phyloP scores from a whole-genome alignment of 495 filamentous ascomycete species.

The Venustampulla echinocandica region DNA sequence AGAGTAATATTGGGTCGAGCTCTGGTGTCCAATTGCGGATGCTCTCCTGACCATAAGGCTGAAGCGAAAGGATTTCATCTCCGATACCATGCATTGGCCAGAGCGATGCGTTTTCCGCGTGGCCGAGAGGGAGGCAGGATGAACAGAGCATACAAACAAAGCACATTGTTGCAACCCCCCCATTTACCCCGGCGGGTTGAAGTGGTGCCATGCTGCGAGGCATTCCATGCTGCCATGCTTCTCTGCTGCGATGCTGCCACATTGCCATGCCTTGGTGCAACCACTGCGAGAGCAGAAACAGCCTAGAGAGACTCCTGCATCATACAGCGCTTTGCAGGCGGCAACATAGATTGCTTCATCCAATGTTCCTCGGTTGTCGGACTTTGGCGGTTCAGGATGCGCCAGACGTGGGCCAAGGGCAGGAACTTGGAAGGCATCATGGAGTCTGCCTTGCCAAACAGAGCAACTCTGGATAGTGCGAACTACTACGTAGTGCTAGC shows the following conservation, averaged over 20 bases:
- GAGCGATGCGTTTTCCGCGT: not conserved
- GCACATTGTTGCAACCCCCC: too few species aligned
- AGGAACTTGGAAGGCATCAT: constrained; percentile 7
- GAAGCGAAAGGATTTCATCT: constrained; percentile 12
- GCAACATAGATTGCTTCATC: too few species aligned
- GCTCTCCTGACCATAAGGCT: constrained; percentile 15
- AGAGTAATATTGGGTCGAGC: constrained; percentile 5
- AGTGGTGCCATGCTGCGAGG: too few species aligned
- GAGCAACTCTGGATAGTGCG: too few species aligned
- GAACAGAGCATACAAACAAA: too few species aligned
- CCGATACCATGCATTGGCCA: constrained; percentile 13
- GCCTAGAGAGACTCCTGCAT: not conserved
- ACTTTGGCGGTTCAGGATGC: constrained; percentile 1
- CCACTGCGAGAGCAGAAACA: too few species aligned
- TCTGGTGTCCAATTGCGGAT: constrained; percentile 1
- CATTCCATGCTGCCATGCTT: not conserved
- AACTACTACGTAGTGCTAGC: too few species aligned
- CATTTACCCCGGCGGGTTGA: too few species aligned
- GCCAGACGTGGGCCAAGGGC: not conserved
- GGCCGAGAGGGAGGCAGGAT: constrained; percentile 1
- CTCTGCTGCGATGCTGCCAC: not conserved
- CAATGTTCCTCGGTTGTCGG: constrained; percentile 1
- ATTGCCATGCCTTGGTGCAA: too few species aligned
- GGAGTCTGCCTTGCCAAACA: constrained; percentile 19
- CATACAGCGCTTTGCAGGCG: not conserved